phyloP scores from a whole-genome alignment of 352 stramenopile species.

The Pelagophyceae sp. region DNA sequence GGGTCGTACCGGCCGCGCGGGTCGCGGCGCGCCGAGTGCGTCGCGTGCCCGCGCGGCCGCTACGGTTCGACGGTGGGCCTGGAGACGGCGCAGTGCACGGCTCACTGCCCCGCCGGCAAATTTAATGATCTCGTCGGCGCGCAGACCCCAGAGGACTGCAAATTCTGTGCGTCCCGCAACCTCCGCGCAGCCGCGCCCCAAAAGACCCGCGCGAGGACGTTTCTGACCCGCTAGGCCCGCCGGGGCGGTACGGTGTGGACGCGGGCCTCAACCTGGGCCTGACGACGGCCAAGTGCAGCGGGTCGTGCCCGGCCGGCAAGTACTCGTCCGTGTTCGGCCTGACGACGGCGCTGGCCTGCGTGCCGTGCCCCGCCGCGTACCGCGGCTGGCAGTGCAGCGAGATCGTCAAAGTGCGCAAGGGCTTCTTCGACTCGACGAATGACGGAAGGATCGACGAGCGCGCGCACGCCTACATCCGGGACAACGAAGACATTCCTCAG shows the following conservation, averaged over 20 bases:
- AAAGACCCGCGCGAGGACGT: no score
- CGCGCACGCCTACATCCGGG: constrained; percentile 8
- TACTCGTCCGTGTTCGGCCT: constrained; percentile 1
- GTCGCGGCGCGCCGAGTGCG: background rate
- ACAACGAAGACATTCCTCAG: constrained; percentile 11
- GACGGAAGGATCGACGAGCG: background rate
- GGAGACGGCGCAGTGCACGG: background rate
- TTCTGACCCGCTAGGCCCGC: background rate
- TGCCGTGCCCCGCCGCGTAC: background rate
- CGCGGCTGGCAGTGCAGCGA: constrained; percentile 4
- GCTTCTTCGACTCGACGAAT: background rate
- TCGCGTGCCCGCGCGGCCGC: background rate
- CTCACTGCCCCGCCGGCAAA: background rate
- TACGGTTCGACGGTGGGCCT: background rate
- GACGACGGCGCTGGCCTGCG: background rate
- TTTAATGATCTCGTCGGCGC: background rate
- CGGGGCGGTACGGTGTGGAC: background rate
- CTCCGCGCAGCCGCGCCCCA: background rate
- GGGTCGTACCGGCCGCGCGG: background rate
- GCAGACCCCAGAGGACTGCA: constrained; percentile 6
- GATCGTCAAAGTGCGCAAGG: background rate
- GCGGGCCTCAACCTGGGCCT: background rate
- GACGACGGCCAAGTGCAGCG: background rate
- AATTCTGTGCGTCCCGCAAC: background rate
- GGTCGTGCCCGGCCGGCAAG: background rate